Base-by-base conservation (phyloP, 2,329 filamentous ascomycete genomes). In the Aspergillaceae sp. region DNA sequence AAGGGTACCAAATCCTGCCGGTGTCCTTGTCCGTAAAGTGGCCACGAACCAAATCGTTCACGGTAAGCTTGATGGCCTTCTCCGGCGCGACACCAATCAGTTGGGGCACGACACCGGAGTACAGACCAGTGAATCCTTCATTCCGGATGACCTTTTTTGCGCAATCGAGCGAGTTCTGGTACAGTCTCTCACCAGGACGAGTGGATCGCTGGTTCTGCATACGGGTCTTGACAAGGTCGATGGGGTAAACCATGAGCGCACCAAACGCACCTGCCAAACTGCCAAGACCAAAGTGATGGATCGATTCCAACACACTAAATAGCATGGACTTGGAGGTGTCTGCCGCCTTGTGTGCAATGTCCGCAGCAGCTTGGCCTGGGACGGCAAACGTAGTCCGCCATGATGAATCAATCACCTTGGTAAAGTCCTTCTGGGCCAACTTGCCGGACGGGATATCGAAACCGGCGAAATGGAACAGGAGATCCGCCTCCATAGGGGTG, bases 161-260 rank as follows among this genome's bases (percentile, higher is more conserved):
- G 67, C 92, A 98, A 69, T 98, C 92, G 53, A 95, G 71, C 41
- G 91, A 97, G 76, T 98, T 98, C 71, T 94, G 95, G 74, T 98
- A 98, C 51, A 97, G 72, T 51, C 86, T 76, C 67, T 95, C 84
- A 47, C 92, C 92, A 1, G 90, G 87, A 43, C 84, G 80, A 4
- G 80, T 80, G 43, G 81, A 82, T 55, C 92, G 82, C 75, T 98
- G 92, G 73, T 98, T 98, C 71, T 98, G 92, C 83, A 98, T 86
- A 50, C 92, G 83, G 1, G 92, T 98, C 79, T 98, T 98, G 67
- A 98, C 92, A 51, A 98, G 74, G 73, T 98, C 92, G 63, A 98
- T 97, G 27, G 92, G 92, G 67, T 98, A 98, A 45, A 98, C 92
- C 88, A 98, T 96, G 67, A 98, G 97, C 8, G 92, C 92, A 65